phyloP scores from a whole-genome alignment of 2,329 filamentous ascomycete species.

The Aureobasidium lini region DNA sequence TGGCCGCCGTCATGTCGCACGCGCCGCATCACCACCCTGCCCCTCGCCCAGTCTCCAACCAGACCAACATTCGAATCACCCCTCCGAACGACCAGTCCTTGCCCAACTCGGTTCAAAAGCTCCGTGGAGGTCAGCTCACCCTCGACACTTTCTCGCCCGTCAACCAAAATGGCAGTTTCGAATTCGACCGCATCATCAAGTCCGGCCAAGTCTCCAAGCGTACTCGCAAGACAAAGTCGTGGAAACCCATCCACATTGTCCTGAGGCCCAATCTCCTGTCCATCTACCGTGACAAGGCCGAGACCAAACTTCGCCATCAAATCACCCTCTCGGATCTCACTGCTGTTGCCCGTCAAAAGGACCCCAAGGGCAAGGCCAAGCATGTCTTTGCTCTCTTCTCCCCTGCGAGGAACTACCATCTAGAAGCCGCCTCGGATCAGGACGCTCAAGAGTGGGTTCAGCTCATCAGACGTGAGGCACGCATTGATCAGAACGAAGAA shows the following conservation, averaged over 20 bases:
- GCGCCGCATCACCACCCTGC: slow-evolving; percentile 6
- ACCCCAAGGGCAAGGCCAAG: slow-evolving; percentile 77
- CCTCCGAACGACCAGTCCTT: slow-evolving; percentile 15
- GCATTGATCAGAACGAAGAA: slow-evolving; percentile 82
- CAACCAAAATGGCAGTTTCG: slow-evolving; percentile 91
- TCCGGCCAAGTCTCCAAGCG: slow-evolving; percentile 79
- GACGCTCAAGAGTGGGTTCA: slow-evolving; percentile 85
- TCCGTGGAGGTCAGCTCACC: slow-evolving; percentile 38
- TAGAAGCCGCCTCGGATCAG: slow-evolving; percentile 64
- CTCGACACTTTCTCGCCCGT: slow-evolving; percentile 72
- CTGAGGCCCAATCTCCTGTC: slow-evolving; percentile 84
- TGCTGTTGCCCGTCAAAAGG: slow-evolving; percentile 79
- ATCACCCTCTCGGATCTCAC: slow-evolving; percentile 84
- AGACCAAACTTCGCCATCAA: slow-evolving; percentile 82
- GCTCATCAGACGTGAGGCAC: slow-evolving; percentile 68
- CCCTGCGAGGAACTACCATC: slow-evolving; percentile 81
- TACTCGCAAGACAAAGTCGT: slow-evolving; percentile 90
- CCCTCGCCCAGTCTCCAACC: not conserved
- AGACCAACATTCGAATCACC: not conserved
- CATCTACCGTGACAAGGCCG: slow-evolving; percentile 86
- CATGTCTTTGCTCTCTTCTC: slow-evolving; percentile 92
- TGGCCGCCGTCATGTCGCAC: slow-evolving; percentile 21
- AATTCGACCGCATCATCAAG: slow-evolving; percentile 90
- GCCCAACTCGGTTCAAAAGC: slow-evolving; percentile 4
- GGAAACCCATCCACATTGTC: slow-evolving; percentile 85